Evolutionary conservation across 1,284 basidiomycete species (phyloP), one percentile per base, ranked within the genome.

Genomic region (Cryptococcus sp.): DNA sequence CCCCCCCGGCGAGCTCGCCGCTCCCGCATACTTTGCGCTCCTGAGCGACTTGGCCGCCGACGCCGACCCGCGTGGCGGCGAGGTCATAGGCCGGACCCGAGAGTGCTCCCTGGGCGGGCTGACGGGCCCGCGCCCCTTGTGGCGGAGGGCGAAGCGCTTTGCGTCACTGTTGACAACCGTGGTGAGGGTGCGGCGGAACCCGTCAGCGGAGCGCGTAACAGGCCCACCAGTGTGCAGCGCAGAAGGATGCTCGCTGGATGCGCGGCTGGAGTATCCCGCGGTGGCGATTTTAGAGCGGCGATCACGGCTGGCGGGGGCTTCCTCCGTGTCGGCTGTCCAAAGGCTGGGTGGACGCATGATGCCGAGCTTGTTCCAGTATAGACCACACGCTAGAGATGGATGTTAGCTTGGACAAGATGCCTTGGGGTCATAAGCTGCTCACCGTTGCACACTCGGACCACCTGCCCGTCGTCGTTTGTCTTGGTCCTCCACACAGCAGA

Each of bases 341-440:
- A 76, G 50, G 4, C 59, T 65, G 7, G 70, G 68, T 4, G 75
- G 73, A 12, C 73, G 67, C 71, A 76, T 73, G 16, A 55, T 60
- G 8, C 68, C 60, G 40, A 62, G 66, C 62, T 73, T 72, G 59
- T 77, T 75, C 66, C 66, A 76, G 64, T 76, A 77, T 24, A 77
- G 60, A 1, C 75, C 75, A 49, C 75, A 77, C n/a, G 75, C 75
- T 73, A 37, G 45, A 46, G 3, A 18, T 33, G 18, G 39, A 50
- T 15, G 45, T 56, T 35, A 46, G 47, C 49, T 43, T 33, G 5
- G 28, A 33, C 28, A 33, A 33, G 28, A 33, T 4, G 28, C 28
- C 5, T 9, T 33, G 28, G 28, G 51, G 12, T 15, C n/a, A n/a
- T n/a, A 16, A 21, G 28, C 13, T 20, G 60, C 72, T 64, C 45